Conservation (phyloP, 2,329 filamentous ascomycete genomes). For the Rachicladosporium sp. region DNA sequence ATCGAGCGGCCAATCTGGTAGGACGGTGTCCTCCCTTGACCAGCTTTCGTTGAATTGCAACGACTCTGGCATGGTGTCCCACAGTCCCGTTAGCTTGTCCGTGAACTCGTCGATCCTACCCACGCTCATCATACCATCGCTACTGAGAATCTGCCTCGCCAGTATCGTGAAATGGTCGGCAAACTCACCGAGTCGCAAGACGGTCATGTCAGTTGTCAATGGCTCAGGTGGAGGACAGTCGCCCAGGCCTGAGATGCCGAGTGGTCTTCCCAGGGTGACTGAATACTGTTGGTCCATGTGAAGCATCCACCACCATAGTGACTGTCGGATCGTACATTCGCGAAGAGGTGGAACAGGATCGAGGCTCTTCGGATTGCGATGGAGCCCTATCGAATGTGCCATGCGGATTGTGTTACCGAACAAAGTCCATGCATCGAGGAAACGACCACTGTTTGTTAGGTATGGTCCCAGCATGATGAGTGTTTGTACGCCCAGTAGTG, state of each 20-base stretch:
- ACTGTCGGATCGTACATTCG: conserved; percentile 31
- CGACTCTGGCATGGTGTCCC: conserved; percentile 35
- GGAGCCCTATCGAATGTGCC: conserved; percentile 38
- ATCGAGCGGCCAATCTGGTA: conserved; percentile 37
- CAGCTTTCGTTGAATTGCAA: conserved; percentile 37
- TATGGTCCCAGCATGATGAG: conserved; percentile 38
- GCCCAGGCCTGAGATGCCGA: conserved; percentile 38
- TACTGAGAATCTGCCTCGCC: conserved; percentile 35
- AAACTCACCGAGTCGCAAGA: conserved; percentile 34
- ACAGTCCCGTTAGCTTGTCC: conserved; percentile 29
- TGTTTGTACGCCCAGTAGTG: conserved; percentile 33
- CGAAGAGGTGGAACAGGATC: conserved; percentile 30
- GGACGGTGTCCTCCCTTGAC: conserved; percentile 24
- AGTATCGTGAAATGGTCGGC: conserved; percentile 36
- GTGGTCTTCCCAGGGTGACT: conserved; percentile 36
- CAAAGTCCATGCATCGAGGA: conserved; percentile 38
- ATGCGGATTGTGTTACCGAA: conserved; percentile 38
- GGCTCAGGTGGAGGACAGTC: conserved; percentile 36
- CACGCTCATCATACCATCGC: conserved; percentile 28
- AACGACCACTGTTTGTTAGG: conserved; percentile 37
- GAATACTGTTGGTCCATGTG: conserved; percentile 41
- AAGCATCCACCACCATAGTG: conserved; percentile 42
- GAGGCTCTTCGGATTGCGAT: conserved; percentile 35
- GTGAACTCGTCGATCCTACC: conserved; percentile 36
- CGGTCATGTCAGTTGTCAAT: conserved; percentile 31